A percentile compares a stretch with the other conserved stretches of the same genome.
These are phyloP conservation scores for Phycomyces nitens DNA, from an alignment of 192 early-diverging fungal genomes.

Conservation along the genomic window DNA sequence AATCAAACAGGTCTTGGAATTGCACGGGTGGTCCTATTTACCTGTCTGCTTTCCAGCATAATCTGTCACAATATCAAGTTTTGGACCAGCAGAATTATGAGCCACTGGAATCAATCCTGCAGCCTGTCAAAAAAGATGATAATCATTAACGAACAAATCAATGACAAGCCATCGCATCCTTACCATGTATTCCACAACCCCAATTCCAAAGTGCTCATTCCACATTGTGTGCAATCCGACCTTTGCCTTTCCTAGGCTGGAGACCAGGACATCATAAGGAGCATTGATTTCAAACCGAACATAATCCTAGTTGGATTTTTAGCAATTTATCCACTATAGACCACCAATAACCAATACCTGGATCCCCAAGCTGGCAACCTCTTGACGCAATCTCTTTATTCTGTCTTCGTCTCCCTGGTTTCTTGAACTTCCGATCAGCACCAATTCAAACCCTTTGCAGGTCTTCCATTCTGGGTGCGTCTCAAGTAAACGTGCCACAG, in stretches of 20 bases:
- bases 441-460: constrained; percentile 44
- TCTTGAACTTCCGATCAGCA: constrained; percentile 85
- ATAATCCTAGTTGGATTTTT: constrained; percentile 46
- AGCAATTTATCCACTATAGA: background rate
- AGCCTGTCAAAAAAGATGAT: too few relatives aligned
- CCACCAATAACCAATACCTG: constrained; percentile 36
- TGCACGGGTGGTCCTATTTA: too few relatives aligned
- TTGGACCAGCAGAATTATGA: constrained; percentile 84
- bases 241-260: constrained; percentile 55
- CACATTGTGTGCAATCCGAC: constrained; percentile 95
- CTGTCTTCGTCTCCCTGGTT: constrained; percentile 73
- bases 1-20: background rate
- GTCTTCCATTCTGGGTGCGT: constrained; percentile 52
- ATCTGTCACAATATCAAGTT: constrained; percentile 74
- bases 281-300: constrained; percentile 84
- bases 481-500: constrained; percentile 62
- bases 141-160: too few relatives aligned
- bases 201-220: constrained; percentile 99
- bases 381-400: constrained; percentile 55
- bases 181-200: constrained; percentile 97
- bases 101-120: constrained; percentile 78
- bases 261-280: constrained; percentile 61
- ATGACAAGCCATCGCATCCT: too few relatives aligned
- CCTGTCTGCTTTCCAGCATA: constrained; percentile 39
- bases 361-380: constrained; percentile 49